Base-by-base conservation (phyloP, 345 rosid genomes). In the Hevea brasiliensis region DNA sequence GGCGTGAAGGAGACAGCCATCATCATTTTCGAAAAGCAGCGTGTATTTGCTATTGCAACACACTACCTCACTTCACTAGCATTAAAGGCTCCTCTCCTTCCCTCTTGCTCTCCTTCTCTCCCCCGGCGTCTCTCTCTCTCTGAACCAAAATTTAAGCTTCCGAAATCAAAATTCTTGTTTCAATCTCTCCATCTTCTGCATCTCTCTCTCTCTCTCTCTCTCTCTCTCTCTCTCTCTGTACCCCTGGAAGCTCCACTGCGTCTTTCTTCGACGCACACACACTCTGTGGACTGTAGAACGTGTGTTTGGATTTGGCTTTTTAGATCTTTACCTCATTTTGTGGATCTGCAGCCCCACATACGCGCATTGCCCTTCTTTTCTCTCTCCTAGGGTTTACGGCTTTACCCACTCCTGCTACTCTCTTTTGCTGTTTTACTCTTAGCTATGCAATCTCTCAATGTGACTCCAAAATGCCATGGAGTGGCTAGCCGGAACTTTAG, bases 351-450 rank as follows among this genome's bases (percentile, higher is more conserved):
- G 7, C 70, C 66, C 72, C 51, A 59, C 74, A 26, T 61, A 66
- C 64, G 67, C 58, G 40, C 86, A 81, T 79, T 84, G 76, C 71
- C 32, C 26, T 0, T 24, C 4, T 18, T 68, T 37, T 79, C 73
- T 79, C 76, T 79, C 74, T 84, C 78, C 72, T 85, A 87, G 92
- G 97, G 86, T 87, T 91, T 83, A 54, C 9, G 12, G 62, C 61
- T 21, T 54, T 45, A 0, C n/a, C 7, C 8, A 11, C n/a, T n/a
- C n/a, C n/a, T n/a, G n/a, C n/a, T n/a, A 7, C 37, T 5, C n/a
- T 21, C 20, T 20, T 7, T 23, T 53, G 20, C 23, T 24, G 56
- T n/a, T 55, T 35, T 13, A 37, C 14, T 27, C 0, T 66, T 63
- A 45, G 66, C 10, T 27, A 48, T 69, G 78, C 73, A 35, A 58